Percentiles rank a stretch among this genome's conserved stretches.
phyloP scores from a whole-genome alignment of 2,329 filamentous ascomycete species.

The Nigrospora sphaerica region DNA sequence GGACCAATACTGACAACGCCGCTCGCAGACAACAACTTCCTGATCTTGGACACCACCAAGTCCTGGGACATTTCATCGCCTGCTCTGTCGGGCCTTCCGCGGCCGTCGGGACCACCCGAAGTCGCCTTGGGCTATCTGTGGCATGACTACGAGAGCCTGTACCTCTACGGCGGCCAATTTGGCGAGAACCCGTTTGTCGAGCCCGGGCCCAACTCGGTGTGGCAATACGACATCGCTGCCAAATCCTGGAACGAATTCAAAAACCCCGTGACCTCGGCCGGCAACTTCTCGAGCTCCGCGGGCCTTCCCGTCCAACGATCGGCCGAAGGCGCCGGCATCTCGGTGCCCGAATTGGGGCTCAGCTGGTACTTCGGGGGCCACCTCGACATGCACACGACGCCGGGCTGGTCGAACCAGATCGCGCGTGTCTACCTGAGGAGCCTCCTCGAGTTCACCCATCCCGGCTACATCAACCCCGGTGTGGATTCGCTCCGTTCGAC shows the following conservation, averaged over 20 bases:
- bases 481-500: conserved; percentile 47
- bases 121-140: conserved; percentile 70
- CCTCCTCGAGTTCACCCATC: conserved; percentile 69
- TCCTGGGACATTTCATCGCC: conserved; percentile 65
- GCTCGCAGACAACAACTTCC: conserved; percentile 59
- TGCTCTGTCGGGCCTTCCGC: conserved; percentile 52
- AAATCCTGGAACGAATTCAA: conserved; percentile 56
- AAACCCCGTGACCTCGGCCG: conserved; percentile 54
- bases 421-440: conserved; percentile 65
- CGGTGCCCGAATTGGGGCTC: conserved; percentile 60
- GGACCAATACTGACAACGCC: conserved; percentile 3
- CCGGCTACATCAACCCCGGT: conserved; percentile 58
- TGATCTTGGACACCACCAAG: conserved; percentile 63
- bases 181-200: conserved; percentile 52
- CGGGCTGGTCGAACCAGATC: conserved; percentile 60
- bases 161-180: conserved; percentile 68
- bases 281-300: conserved; percentile 52
- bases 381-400: conserved; percentile 51
- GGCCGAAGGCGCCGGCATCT: conserved; percentile 67
- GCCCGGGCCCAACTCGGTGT: conserved; percentile 55
- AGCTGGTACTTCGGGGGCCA: conserved; percentile 79
- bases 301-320: conserved; percentile 56
- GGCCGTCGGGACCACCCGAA: conserved; percentile 62
- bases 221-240: conserved; percentile 60
- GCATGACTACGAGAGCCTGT: conserved; percentile 64